These are phyloP conservation scores for Wickerhamiella brachini DNA, from an alignment of 805 yeast species.

Conservation along the genomic window DNA sequence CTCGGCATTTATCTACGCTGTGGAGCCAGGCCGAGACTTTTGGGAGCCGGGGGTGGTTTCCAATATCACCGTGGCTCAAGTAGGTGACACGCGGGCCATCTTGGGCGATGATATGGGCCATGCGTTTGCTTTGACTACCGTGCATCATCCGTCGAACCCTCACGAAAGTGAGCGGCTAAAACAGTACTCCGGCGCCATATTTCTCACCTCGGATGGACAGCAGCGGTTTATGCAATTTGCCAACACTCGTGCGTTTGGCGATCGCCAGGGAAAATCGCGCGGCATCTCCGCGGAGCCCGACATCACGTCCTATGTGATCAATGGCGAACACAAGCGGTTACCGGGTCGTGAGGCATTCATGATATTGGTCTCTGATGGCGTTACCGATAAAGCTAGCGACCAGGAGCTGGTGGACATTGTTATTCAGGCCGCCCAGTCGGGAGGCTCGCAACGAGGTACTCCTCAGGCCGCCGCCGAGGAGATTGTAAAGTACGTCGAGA, in stretches of 20 bases:
- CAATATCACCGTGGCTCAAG: conserved; percentile 66
- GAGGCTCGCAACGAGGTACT: conserved; percentile 56
- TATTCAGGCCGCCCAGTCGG: conserved; percentile 40
- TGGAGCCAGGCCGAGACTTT: conserved; percentile 26
- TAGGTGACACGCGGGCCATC: conserved; percentile 84
- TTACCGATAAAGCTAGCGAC: conserved; percentile 65
- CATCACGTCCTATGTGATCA: conserved; percentile 25
- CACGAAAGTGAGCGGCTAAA: conserved; percentile 61
- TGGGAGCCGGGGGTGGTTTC: conserved; percentile 56
- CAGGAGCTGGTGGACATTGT: conserved; percentile 86
- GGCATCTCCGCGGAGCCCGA: conserved; percentile 94
- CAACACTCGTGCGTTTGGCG: conserved; percentile 92
- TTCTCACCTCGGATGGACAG: conserved; percentile 87
- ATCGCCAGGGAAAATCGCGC: conserved; percentile 57
- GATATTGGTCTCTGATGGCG: conserved; percentile 78
- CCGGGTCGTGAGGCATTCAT: conserved; percentile 85
- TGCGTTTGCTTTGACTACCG: conserved; percentile 63
- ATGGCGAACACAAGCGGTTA: conserved; percentile 20
- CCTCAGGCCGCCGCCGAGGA: conserved; percentile 82
- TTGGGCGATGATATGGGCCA: conserved; percentile 70
- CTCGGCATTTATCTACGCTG: conserved; percentile 42
- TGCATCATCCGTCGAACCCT: conserved; percentile 81
- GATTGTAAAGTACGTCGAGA: conserved; percentile 68
- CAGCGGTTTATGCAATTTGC: conserved; percentile 72
- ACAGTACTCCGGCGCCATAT: conserved; percentile 45